phyloP scores from a whole-genome alignment of 805 yeast genomes.

The Ogataea methylovora region DNA sequence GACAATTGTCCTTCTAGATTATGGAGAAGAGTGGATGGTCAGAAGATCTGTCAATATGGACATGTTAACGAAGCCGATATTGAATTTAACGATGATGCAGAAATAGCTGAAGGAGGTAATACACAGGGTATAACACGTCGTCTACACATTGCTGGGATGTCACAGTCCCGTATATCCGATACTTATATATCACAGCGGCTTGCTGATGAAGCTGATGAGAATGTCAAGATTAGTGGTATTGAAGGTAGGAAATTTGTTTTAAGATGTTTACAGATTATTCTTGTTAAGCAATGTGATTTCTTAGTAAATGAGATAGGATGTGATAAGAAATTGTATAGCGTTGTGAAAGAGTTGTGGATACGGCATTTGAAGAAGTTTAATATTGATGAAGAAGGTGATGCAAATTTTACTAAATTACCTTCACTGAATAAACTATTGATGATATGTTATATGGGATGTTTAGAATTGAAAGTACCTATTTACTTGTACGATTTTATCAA shows the following conservation, averaged over 20 bases:
- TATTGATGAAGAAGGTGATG: not conserved
- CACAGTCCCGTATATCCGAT: constrained; percentile 17
- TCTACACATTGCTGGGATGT: constrained; percentile 40
- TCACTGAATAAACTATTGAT: constrained; percentile 19
- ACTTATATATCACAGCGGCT: constrained; percentile 1
- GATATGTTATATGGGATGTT: constrained; percentile 44
- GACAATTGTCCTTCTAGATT: constrained; percentile 80
- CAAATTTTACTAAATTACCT: not conserved
- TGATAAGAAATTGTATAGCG: constrained; percentile 5
- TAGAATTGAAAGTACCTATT: constrained; percentile 41
- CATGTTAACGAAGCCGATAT: constrained; percentile 79
- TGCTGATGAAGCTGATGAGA: constrained; percentile 1
- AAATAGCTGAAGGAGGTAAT: constrained; percentile 59
- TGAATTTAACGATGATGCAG: constrained; percentile 81
- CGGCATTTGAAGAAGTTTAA: not conserved
- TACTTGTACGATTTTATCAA: constrained; percentile 40
- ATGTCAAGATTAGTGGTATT: constrained; percentile 11
- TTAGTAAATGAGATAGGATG: constrained; percentile 25
- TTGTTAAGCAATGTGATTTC: constrained; percentile 39
- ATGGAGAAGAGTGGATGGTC: constrained; percentile 71
- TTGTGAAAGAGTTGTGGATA: constrained; percentile 32
- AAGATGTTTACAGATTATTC: constrained; percentile 25
- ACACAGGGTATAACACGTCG: constrained; percentile 47
- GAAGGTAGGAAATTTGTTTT: constrained; percentile 12
- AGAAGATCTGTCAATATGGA: constrained; percentile 80